A percentile compares a stretch with the other conserved stretches of the same genome.
Conservation (phyloP, 2,329 filamentous ascomycete genomes). For the Colletotrichum chlorophyti region DNA sequence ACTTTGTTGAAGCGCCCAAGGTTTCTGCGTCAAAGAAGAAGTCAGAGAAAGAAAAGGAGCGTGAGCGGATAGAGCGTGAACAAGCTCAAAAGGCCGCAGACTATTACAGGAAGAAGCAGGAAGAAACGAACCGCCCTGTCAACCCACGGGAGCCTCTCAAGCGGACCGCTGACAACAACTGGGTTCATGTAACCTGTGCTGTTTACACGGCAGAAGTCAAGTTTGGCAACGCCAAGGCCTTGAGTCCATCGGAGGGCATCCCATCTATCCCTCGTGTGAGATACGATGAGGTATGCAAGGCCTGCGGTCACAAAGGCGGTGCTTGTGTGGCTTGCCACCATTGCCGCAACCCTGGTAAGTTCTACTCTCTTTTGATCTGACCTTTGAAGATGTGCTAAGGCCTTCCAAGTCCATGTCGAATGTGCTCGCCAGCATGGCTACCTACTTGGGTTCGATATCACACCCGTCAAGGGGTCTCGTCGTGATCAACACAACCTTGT, state of each 20-base stretch:
- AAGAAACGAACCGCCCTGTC: slow-evolving; percentile 81
- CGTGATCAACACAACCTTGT: slow-evolving; percentile 83
- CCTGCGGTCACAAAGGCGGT: slow-evolving; percentile 78
- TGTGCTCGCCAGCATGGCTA: slow-evolving; percentile 88
- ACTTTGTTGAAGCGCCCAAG: slow-evolving; percentile 85
- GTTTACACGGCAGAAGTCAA: slow-evolving; percentile 92
- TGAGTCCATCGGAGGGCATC: slow-evolving; percentile 90
- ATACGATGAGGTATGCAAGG: slow-evolving; percentile 81
- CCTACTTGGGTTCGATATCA: slow-evolving; percentile 87
- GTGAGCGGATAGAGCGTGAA: slow-evolving; percentile 85
- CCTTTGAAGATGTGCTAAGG: slow-evolving; percentile 33
- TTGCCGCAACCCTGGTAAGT: slow-evolving; percentile 63
- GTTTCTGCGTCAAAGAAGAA: slow-evolving; percentile 84
- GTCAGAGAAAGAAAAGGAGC: slow-evolving; percentile 87
- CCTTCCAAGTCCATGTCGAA: slow-evolving; percentile 78
- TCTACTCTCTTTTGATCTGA: slow-evolving; percentile 14
- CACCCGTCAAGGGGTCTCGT: slow-evolving; percentile 86
- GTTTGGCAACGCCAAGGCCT: slow-evolving; percentile 82
- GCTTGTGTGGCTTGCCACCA: slow-evolving; percentile 85
- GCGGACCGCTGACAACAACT: slow-evolving; percentile 94
- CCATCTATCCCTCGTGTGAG: slow-evolving; percentile 76
- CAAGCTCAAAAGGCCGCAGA: slow-evolving; percentile 79
- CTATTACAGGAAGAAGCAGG: slow-evolving; percentile 83
- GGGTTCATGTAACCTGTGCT: slow-evolving; percentile 95
- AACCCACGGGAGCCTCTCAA: slow-evolving; percentile 91